These are phyloP conservation scores for Skeletonema marinoi DNA, from an alignment of 108 stramenopile species.

Conservation along the genomic window DNA sequence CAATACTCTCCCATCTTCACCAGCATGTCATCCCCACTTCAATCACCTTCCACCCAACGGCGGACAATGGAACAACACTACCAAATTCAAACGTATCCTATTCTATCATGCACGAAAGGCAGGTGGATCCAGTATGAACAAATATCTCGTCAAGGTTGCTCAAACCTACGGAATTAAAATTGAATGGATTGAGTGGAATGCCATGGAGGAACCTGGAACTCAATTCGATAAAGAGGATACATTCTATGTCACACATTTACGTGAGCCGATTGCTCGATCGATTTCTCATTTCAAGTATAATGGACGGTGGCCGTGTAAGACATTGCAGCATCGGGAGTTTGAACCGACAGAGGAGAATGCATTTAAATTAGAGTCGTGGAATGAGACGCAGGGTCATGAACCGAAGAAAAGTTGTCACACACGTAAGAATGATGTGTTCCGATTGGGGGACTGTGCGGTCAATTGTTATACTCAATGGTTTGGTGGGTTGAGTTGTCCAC, in stretches of 20 bases:
- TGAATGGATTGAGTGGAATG: conserved; percentile 12
- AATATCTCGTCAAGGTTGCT: conserved; percentile 36
- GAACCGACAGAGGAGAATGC: conserved; percentile 33
- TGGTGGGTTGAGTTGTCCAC: conserved; percentile 31
- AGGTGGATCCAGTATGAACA: conserved; percentile 33
- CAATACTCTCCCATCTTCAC: conserved; percentile 5
- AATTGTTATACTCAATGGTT: conserved; percentile 51
- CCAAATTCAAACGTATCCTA: conserved; percentile 40
- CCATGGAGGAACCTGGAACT: conserved; percentile 32
- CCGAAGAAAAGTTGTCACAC: background rate
- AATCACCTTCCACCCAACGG: conserved; percentile 13
- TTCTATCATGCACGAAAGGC: conserved; percentile 49
- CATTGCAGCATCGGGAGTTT: background rate
- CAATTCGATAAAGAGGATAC: conserved; percentile 20
- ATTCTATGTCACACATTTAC: conserved; percentile 44
- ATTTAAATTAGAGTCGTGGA: conserved; percentile 27
- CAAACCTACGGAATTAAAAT: conserved; percentile 21
- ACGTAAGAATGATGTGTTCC: background rate
- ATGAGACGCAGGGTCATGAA: conserved; percentile 19
- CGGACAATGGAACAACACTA: conserved; percentile 19
- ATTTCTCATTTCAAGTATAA: conserved; percentile 23
- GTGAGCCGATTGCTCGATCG: conserved; percentile 32
- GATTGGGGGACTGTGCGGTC: conserved; percentile 38
- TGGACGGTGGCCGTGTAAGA: conserved; percentile 45
- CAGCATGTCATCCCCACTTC: conserved; percentile 45